These are phyloP conservation scores for Brasenia schreberi DNA, from an alignment of 164 flowering plant genomes.

Conservation along the genomic window DNA sequence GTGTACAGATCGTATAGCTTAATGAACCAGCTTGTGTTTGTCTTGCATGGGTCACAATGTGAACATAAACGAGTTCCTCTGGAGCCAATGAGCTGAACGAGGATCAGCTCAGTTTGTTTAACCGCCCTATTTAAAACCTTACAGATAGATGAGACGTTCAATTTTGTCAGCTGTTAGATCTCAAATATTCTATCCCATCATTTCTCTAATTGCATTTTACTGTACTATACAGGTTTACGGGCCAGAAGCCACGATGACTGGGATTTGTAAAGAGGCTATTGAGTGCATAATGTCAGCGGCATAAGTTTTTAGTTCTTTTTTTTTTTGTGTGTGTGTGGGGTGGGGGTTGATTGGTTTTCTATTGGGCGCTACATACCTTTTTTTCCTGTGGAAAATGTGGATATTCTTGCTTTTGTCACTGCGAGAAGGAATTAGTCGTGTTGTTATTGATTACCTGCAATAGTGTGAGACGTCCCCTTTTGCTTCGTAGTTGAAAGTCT, in stretches of 20 bases:
- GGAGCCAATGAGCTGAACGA: too few species aligned
- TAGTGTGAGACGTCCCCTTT: background rate
- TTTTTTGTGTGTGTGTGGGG: too few species aligned
- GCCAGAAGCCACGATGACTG: constrained; percentile 94
- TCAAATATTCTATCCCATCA: too few species aligned
- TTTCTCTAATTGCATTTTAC: background rate
- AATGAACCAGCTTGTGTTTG: too few species aligned
- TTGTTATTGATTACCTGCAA: background rate
- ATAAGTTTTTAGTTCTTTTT: constrained; percentile 6
- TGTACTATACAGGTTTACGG: constrained; percentile 61
- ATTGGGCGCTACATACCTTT: background rate
- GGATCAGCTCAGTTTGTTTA: too few species aligned
- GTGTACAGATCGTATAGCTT: too few species aligned
- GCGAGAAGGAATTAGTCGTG: background rate
- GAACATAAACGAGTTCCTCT: too few species aligned
- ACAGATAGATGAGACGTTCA: too few species aligned
- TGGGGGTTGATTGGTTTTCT: background rate
- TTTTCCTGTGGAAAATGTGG: background rate
- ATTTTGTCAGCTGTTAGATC: too few species aligned
- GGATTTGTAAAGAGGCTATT: constrained; percentile 90
- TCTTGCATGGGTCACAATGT: too few species aligned
- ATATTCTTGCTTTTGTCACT: background rate
- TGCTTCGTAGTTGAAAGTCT: background rate
- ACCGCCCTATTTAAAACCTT: too few species aligned
- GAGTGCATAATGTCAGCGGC: constrained; percentile 65